A percentile compares a stretch with the other conserved stretches of the same genome.
phyloP scores from a whole-genome alignment of 768 basidiomycete genomes.

The Lanmaoa pseudosensibilis region DNA sequence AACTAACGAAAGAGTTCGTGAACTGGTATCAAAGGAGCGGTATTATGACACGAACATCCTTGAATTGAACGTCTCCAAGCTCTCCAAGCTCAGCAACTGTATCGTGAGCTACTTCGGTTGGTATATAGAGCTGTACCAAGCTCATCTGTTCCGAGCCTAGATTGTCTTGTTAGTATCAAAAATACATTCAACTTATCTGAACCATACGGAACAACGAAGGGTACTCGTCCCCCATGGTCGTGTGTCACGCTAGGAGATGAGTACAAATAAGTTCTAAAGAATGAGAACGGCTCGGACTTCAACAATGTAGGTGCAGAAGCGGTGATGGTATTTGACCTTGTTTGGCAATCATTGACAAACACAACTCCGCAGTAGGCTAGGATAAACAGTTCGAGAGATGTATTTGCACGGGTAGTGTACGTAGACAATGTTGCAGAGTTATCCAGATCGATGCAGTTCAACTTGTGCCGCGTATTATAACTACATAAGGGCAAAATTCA shows the following conservation, averaged over 20 bases:
- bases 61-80: slow-evolving; percentile 94
- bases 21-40: background rate
- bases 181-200: background rate
- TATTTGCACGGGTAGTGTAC: background rate
- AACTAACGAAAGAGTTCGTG: slow-evolving; percentile 49
- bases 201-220: slow-evolving; percentile 76
- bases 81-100: slow-evolving; percentile 94
- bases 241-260: slow-evolving; percentile 1
- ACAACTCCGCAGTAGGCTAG: too few relatives aligned
- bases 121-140: slow-evolving; percentile 94
- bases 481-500: background rate
- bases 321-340: slow-evolving; percentile 18
- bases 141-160: slow-evolving; percentile 97
- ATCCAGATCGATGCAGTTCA: background rate
- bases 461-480: background rate
- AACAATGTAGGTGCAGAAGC: background rate
- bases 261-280: background rate
- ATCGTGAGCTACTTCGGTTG: slow-evolving; percentile 96
- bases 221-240: slow-evolving; percentile 71
- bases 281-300: background rate
- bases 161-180: slow-evolving; percentile 6
- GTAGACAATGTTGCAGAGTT: background rate
- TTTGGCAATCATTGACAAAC: too few relatives aligned
- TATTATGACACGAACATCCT: slow-evolving; percentile 68
- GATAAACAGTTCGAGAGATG: background rate